These are phyloP conservation scores for Alternaria ethzedia DNA, from an alignment of 2,329 filamentous ascomycete species.

Conservation along the genomic window DNA sequence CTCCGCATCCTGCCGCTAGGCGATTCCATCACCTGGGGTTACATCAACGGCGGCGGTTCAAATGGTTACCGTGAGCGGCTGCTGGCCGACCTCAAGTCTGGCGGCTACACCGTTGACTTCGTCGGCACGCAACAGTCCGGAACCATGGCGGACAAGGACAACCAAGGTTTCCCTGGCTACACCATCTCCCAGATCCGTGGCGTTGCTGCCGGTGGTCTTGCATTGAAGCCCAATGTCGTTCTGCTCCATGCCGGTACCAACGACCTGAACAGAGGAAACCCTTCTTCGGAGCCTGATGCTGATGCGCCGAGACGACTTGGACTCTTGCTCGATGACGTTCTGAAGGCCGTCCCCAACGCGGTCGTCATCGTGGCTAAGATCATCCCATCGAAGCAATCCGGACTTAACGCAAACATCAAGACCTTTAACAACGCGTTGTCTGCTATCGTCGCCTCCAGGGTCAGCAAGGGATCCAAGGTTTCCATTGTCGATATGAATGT, in stretches of 20 bases:
- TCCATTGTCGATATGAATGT: slow-evolving; percentile 35
- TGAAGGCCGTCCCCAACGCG: slow-evolving; percentile 37
- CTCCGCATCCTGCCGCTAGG: slow-evolving; percentile 28
- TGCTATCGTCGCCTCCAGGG: slow-evolving; percentile 27
- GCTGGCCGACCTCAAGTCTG: slow-evolving; percentile 27
- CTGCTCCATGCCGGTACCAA: slow-evolving; percentile 32
- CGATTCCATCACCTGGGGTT: slow-evolving; percentile 42
- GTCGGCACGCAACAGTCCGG: slow-evolving; percentile 39
- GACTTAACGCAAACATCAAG: slow-evolving; percentile 21
- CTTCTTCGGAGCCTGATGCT: slow-evolving; percentile 22
- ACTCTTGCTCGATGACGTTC: slow-evolving; percentile 41
- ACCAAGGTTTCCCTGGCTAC: slow-evolving; percentile 43
- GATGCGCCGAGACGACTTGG: slow-evolving; percentile 45
- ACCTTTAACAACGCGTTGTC: slow-evolving; percentile 36
- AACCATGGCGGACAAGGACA: slow-evolving; percentile 40
- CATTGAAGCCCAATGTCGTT: slow-evolving; percentile 26
- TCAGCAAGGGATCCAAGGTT: slow-evolving; percentile 30
- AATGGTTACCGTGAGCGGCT: slow-evolving; percentile 46
- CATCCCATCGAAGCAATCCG: slow-evolving; percentile 26
- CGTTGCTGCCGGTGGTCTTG: slow-evolving; percentile 4
- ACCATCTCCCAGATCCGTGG: slow-evolving; percentile 38
- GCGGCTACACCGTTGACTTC: slow-evolving; percentile 30
- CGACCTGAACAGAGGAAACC: slow-evolving; percentile 23
- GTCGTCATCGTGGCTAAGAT: slow-evolving; percentile 49
- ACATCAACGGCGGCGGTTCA: slow-evolving; percentile 17